These are phyloP conservation scores for Epichloe amarillans DNA, from an alignment of 2,329 filamentous ascomycete genomes.

Conservation along the genomic window DNA sequence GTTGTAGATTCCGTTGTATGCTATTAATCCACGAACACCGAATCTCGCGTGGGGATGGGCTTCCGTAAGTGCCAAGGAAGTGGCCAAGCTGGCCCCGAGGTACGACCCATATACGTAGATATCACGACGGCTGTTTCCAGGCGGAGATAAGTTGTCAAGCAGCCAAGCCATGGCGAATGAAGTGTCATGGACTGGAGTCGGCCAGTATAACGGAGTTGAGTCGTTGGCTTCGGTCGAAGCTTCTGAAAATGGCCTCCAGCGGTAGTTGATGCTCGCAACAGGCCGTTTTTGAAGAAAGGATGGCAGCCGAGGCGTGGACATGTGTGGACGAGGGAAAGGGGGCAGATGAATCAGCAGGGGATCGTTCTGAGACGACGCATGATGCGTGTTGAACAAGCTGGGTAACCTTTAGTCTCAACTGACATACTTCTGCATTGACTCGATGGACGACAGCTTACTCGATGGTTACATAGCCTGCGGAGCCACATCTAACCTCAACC, in stretches of 20 bases:
- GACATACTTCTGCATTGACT: not conserved
- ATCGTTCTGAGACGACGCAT: conserved; percentile 16
- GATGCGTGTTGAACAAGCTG: conserved; percentile 31
- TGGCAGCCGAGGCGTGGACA: conserved; percentile 20
- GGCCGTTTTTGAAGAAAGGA: conserved; percentile 29
- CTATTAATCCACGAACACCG: conserved; percentile 38
- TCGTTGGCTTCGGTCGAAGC: conserved; percentile 5
- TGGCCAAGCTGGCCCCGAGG: conserved; percentile 43
- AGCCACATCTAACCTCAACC: conserved; percentile 33
- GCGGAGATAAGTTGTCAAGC: conserved; percentile 27
- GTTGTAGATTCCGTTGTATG: conserved; percentile 49
- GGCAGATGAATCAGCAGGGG: conserved; percentile 45
- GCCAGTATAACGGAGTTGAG: conserved; percentile 31
- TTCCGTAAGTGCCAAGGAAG: conserved; percentile 45
- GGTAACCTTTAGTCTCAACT: not conserved
- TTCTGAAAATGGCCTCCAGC: conserved; percentile 30
- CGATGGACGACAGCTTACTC: conserved; percentile 27
- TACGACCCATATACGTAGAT: conserved; percentile 41
- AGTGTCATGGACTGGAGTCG: conserved; percentile 43
- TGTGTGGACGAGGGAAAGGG: conserved; percentile 24
- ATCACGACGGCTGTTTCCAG: conserved; percentile 19
- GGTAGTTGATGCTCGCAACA: conserved; percentile 45
- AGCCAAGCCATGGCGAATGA: conserved; percentile 42
- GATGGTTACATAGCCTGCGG: conserved; percentile 34
- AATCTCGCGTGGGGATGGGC: conserved; percentile 28